A percentile compares a stretch with the other conserved stretches of the same genome.
These are phyloP conservation scores for Boechera stricta DNA, from an alignment of 345 rosid genomes.

Conservation along the genomic window DNA sequence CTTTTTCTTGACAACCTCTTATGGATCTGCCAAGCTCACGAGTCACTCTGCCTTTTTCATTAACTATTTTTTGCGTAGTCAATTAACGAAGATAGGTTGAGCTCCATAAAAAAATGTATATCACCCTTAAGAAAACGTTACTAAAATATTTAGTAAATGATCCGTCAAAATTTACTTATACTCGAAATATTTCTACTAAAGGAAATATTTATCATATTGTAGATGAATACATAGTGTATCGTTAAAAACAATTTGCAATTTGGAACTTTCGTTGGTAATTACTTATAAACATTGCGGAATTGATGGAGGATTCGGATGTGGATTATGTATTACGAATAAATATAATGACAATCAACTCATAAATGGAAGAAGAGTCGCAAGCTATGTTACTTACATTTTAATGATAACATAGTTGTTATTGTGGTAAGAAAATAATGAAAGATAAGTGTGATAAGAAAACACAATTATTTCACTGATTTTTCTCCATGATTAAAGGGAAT, in stretches of 20 bases:
- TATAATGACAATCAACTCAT: not conserved
- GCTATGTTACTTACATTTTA: conserved; percentile 20
- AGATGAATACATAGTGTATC: conserved; percentile 2
- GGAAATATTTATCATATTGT: conserved; percentile 5
- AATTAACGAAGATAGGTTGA: conserved; percentile 26
- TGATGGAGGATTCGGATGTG: not conserved
- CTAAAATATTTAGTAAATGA: conserved; percentile 22
- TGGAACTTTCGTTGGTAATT: conserved; percentile 29
- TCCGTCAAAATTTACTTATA: not conserved
- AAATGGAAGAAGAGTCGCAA: conserved; percentile 18
- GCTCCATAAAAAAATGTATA: conserved; percentile 14
- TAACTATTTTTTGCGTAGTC: conserved; percentile 29
- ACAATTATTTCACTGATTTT: conserved; percentile 9
- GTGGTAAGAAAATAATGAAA: conserved; percentile 14
- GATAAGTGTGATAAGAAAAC: conserved; percentile 17
- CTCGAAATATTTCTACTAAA: not conserved
- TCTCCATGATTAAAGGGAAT: conserved; percentile 34
- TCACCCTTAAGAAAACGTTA: conserved; percentile 22
- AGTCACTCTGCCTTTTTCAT: conserved; percentile 44
- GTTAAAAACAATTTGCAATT: not conserved
- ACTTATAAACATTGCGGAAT: conserved; percentile 18
- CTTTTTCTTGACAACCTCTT: conserved; percentile 42
- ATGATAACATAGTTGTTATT: conserved; percentile 6
- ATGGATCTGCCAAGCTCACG: conserved; percentile 48
- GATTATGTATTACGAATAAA: no score